Evolutionary conservation across 2,329 filamentous ascomycete species (phyloP), one percentile per base, ranked within the genome.

Genomic region (Scopulariopsis brevicaulis): DNA sequence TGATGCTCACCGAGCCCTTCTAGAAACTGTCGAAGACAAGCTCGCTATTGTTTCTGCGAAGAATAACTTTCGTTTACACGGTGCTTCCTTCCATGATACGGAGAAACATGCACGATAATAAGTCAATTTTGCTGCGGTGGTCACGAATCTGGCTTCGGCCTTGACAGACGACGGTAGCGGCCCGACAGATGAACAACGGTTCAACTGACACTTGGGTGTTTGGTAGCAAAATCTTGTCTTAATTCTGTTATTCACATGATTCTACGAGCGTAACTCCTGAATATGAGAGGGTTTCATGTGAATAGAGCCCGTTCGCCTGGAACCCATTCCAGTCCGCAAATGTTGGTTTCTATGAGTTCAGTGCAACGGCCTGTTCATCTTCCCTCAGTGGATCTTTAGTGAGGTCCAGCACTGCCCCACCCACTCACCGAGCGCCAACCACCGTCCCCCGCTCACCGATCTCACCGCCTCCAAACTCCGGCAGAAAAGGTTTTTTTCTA

Each of bases 401-500:
- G 18, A 50, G 43, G 18, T 25, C 24, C 25, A 8, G n/a, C 32
- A 15, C 25, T 56, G n/a, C 55, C 37, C 55, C 55, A 56, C 55
- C 15, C 10, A 15, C 35, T 22, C 55, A 56, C 55, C 43, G 55
- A 35, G 7, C 4, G 11, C 14, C 34, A 2, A 2, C 14, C 24
- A 43, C 55, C 50, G 50, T 56, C 25, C 4, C 18, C 10, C 15
- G 22, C 10, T 56, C 25, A 56, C 55, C 55, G 43, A 56, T 7
- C 55, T 56, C 55, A 56, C 55, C 55, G 55, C 55, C 55, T 20
- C 34, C n/a, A 34, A 22, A 35, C 35, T 28, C 50, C 43, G 56
- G 56, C 56, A 58, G 56, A 58, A 58, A 58, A 58, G 25, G 51
- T n/a, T 20, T 58, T 58, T 32, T 58, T 58, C 50, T 20, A 24